Evolutionary conservation across 2,329 filamentous ascomycete genomes (phyloP).

Genomic region (Grosmannia huntii): DNA sequence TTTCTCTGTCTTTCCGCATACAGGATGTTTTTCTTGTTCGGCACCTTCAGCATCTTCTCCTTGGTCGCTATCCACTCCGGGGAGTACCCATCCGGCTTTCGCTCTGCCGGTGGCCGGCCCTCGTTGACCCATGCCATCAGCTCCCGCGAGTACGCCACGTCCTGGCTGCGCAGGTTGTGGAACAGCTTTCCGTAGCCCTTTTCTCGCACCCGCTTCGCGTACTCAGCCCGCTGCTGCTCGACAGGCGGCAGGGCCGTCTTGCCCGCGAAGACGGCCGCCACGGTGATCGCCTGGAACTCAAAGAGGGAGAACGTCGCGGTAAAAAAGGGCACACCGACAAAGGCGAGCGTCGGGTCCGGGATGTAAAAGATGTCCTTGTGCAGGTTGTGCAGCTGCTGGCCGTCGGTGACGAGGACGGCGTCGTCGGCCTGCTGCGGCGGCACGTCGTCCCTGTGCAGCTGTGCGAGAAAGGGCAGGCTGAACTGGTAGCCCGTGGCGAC

Average conservation of each 20-base stretch:
- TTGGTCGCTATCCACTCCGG: not conserved
- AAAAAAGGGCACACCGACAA: constrained; percentile 53
- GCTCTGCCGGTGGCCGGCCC: not conserved
- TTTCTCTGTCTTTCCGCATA: not conserved
- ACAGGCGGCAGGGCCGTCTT: constrained; percentile 31
- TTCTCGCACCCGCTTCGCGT: constrained; percentile 17
- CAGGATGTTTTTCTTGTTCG: not conserved
- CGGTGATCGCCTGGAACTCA: constrained; percentile 53
- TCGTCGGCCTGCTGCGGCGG: constrained; percentile 34
- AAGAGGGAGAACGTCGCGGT: constrained; percentile 57
- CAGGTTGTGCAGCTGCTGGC: constrained; percentile 39
- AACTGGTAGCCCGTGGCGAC: constrained; percentile 51
- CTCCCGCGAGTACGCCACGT: constrained; percentile 14
- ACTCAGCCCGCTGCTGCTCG: constrained; percentile 24
- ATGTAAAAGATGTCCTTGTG: constrained; percentile 64
- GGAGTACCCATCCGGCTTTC: constrained; percentile 1
- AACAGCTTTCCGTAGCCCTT: constrained; percentile 23
- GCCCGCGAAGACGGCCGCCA: constrained; percentile 44
- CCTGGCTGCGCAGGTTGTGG: constrained; percentile 19
- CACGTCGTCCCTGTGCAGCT: constrained; percentile 28
- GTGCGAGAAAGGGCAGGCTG: constrained; percentile 40
- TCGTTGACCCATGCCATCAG: constrained; percentile 15
- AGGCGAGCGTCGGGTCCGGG: constrained; percentile 47
- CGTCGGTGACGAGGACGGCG: constrained; percentile 17
- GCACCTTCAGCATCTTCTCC: not conserved